A percentile compares a stretch with the other conserved stretches of the same genome.
phyloP scores from a whole-genome alignment of 805 yeast genomes.

The Metschnikowia santaceciliae region DNA sequence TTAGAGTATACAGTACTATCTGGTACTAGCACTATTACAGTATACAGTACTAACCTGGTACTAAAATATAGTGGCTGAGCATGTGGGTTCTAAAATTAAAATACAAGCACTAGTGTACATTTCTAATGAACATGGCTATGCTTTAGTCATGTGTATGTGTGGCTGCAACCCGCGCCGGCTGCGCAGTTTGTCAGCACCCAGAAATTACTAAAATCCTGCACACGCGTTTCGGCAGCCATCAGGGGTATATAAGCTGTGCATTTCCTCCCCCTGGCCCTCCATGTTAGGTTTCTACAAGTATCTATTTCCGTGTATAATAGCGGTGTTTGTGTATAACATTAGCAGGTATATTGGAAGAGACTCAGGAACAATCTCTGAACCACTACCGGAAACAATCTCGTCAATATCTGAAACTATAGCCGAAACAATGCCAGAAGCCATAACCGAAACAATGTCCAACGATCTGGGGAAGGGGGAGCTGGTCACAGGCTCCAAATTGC shows the following conservation, averaged over 20 bases:
- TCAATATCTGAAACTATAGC: no score
- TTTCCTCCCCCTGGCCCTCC: background rate
- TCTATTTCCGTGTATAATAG: background rate
- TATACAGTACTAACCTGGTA: no score
- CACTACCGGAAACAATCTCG: no score
- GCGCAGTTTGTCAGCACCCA: slow-evolving; percentile 1
- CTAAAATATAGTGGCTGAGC: no score
- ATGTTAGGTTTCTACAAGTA: background rate
- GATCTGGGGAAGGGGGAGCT: no score
- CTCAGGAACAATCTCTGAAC: no score
- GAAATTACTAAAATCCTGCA: slow-evolving; percentile 1
- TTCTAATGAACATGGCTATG: no score
- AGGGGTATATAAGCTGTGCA: background rate
- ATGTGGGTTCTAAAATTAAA: no score
- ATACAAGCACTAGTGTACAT: no score
- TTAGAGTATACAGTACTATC: no score
- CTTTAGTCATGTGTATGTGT: background rate
- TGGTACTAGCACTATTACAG: no score
- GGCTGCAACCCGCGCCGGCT: background rate
- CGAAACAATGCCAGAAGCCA: background rate
- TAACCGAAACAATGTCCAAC: no score
- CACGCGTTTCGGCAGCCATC: background rate
- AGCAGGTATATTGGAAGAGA: background rate
- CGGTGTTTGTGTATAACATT: background rate
- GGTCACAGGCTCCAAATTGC: slow-evolving; percentile 21